Percentiles rank a stretch among this genome's conserved stretches.
Conservation (phyloP, 768 basidiomycete species). For the Lentinula sp. region DNA sequence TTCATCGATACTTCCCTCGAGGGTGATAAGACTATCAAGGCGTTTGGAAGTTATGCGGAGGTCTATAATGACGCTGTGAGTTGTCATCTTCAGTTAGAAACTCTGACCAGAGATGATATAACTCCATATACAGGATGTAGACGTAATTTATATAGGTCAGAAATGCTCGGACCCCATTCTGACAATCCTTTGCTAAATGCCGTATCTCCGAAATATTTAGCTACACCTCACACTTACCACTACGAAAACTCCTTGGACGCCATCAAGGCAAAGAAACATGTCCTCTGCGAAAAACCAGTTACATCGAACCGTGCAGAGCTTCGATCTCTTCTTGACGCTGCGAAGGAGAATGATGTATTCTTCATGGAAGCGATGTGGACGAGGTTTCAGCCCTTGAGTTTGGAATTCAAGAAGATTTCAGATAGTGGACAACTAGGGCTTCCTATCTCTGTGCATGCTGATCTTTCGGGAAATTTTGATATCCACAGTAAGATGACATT, state of each 20-base stretch:
- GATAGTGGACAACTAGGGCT: constrained; percentile 61
- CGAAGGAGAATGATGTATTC: constrained; percentile 76
- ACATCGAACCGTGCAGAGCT: constrained; percentile 75
- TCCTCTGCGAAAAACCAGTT: constrained; percentile 87
- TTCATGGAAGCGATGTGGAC: constrained; percentile 95
- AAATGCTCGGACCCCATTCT: background rate
- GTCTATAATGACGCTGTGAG: constrained; percentile 51
- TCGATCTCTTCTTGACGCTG: constrained; percentile 63
- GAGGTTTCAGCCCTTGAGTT: constrained; percentile 65
- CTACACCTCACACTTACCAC: constrained; percentile 83
- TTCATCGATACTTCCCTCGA: constrained; percentile 55
- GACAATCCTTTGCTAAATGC: background rate
- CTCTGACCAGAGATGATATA: background rate
- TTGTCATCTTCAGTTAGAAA: background rate
- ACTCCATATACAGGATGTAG: constrained; percentile 46
- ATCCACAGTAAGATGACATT: constrained; percentile 46
- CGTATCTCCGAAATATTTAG: constrained; percentile 23
- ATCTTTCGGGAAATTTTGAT: constrained; percentile 67
- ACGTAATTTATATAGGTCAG: constrained; percentile 70
- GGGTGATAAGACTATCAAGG: constrained; percentile 50
- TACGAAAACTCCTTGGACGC: constrained; percentile 72
- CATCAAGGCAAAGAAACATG: constrained; percentile 75
- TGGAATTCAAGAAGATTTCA: constrained; percentile 58
- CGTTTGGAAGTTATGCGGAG: constrained; percentile 69
- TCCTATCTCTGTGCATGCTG: constrained; percentile 66